Evolutionary conservation across 2,329 filamentous ascomycete genomes (phyloP).

Genomic region (Penicillium nordicum): DNA sequence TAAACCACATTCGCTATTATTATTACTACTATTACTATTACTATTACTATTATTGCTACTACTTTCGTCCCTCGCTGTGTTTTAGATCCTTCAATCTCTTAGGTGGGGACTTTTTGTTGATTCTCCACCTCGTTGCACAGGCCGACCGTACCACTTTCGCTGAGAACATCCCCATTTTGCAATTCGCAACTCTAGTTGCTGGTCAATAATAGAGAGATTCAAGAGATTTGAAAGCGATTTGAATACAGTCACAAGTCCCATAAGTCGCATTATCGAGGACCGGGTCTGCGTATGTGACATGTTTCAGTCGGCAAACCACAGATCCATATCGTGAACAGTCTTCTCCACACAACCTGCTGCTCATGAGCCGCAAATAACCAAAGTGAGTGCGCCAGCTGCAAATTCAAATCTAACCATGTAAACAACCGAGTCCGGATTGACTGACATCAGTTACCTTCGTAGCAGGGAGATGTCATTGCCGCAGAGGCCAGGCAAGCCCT

Average conservation of each 20-base stretch:
- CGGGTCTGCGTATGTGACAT: constrained; percentile 7
- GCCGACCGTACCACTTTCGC: constrained; percentile 16
- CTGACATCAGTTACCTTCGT: background rate
- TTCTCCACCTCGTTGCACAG: constrained; percentile 26
- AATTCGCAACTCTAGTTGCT: background rate
- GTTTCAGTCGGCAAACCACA: constrained; percentile 6
- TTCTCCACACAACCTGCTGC: background rate
- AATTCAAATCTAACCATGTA: background rate
- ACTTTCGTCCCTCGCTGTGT: background rate
- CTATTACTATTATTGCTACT: background rate
- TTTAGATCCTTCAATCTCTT: background rate
- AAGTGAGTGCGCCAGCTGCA: constrained; percentile 8
- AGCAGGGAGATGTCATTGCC: constrained; percentile 48
- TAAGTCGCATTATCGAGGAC: background rate
- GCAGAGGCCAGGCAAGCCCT: constrained; percentile 61
- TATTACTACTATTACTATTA: background rate
- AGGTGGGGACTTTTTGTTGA: constrained; percentile 23
- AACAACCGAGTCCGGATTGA: background rate
- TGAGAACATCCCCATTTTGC: background rate
- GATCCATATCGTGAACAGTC: constrained; percentile 1
- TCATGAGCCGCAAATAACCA: constrained; percentile 8
- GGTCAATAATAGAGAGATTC: background rate
- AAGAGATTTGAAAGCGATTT: background rate
- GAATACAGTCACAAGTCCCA: background rate
- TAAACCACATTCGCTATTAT: background rate